Evolutionary conservation across 2,329 filamentous ascomycete species (phyloP), one percentile per base, ranked within the genome.

Genomic region (Curvularia sp.): DNA sequence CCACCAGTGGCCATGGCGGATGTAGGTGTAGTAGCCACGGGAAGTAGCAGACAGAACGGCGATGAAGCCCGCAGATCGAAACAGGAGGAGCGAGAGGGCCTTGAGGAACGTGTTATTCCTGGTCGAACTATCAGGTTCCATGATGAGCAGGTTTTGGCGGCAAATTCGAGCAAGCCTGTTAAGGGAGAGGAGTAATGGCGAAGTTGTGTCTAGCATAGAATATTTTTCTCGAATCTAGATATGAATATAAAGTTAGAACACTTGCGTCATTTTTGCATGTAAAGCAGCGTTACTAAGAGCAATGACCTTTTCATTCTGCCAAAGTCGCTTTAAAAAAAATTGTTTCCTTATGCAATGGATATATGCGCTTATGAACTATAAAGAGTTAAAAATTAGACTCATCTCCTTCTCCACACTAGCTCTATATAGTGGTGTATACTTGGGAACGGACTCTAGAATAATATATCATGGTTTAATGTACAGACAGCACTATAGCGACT

Each of bases 111-210:
- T 4, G 52, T 60, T 3, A 31, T 61, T n/a, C 64, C 57, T 22
- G 57, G 66, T 28, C 57, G 71, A 26, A 67, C 71, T 7, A 75
- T 75, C 28, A 60, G 70, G 0, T 75, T 75, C 24, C 68, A 71
- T 8, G 71, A 74, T 61, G 70, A 75, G 47, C 53, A 52, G 26
- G 12, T 22, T 2, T 10, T 13, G n/a, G n/a, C 22, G 5, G 22
- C 5, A 22, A 38, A 12, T 35, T n/a, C 33, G 1, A 38, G 6
- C 13, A 38, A n/a, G 13, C 33, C 33, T n/a, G 15, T 38, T 2
- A 13, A 6, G 4, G 13, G 6, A n/a, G 33, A 38, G 15, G 33
- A 38, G 15, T 38, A 18, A 38, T 38, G 33, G 33, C 13, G 33
- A 38, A 38, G 9, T 31, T 31, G 8, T 5, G 33, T 6, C n/a